Evolutionary conservation across 2,329 filamentous ascomycete genomes (phyloP), one percentile per base, ranked within the genome.

Genomic region (Phaeosphaeria sp.): DNA sequence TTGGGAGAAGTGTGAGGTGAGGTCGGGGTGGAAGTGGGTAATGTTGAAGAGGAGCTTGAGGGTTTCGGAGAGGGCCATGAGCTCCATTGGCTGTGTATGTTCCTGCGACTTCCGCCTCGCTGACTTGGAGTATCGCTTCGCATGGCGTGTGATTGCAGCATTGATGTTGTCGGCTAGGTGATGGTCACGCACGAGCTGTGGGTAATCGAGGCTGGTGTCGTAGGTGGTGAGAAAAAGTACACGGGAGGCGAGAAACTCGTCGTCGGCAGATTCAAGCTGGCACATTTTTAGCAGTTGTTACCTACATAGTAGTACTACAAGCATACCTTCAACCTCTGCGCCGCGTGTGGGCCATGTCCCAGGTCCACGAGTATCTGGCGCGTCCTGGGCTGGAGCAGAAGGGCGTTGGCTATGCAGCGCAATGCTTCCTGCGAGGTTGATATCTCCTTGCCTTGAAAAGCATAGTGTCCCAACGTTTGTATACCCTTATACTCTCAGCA

Each of bases 31-130:
- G 69, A 89, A 88, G 67, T 93, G 89, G 1, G 90, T 90, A 52
- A 97, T 83, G 76, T 97, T 97, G 82, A 96, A 98, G 51, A 96
- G 79, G 42, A 98, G 83, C 72, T 96, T 97, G 50, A 95, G 80
- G 0, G 90, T 94, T 76, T 98, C 94, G 9, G 83, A 84, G 39
- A 98, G 82, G 0, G 93, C 92, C 86, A 94, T 87, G 57, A 90
- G 87, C 63, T 90, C 87, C 84, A 93, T 90, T 0, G 85, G 84
- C 43, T 86, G 79, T 5, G 68, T 65, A 21, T 68, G 62, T 48
- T 75, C 68, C 43, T 69, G 71, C 2, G 65, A 65, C 21, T 55
- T 55, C 22, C 63, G 66, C 15, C 64, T 62, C 1, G 61, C 52
- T 42, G 63, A 67, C 52, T 79, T 79, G 4, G 80, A 80, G 61